A percentile compares a stretch with the other conserved stretches of the same genome.
Evolutionary conservation across 495 filamentous ascomycete genomes (phyloP).

Genomic region (Lophiotrema nucula): DNA sequence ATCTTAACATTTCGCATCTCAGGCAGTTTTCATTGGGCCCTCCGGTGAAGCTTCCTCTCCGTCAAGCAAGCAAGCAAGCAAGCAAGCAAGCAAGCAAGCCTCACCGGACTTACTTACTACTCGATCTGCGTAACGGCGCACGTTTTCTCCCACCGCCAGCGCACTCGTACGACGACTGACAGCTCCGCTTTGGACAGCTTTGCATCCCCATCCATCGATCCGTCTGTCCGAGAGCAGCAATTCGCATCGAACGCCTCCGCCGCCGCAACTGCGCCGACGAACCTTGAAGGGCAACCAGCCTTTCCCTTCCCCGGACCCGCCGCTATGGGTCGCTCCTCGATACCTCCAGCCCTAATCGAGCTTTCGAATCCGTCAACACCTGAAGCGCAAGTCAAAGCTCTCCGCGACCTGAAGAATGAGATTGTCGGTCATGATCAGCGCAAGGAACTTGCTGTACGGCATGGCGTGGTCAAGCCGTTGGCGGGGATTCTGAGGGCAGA

Average conservation of each 20-base stretch:
- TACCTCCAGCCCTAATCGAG: slow-evolving; percentile 31
- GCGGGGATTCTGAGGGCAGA: slow-evolving; percentile 55
- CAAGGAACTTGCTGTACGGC: slow-evolving; percentile 72
- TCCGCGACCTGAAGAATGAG: slow-evolving; percentile 81
- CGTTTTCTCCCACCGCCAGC: slow-evolving; percentile 1
- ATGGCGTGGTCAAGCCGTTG: slow-evolving; percentile 68
- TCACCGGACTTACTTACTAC: too few species aligned
- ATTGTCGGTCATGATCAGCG: slow-evolving; percentile 83
- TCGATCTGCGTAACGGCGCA: not conserved
- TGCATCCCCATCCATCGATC: not conserved
- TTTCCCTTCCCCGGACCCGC: too few species aligned
- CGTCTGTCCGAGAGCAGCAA: not conserved
- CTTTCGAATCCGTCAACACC: slow-evolving; percentile 24
- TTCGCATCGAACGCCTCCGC: too few species aligned
- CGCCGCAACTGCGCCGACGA: too few species aligned
- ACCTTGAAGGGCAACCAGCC: too few species aligned
- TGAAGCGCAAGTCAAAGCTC: slow-evolving; percentile 55
- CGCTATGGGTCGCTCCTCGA: slow-evolving; percentile 24
- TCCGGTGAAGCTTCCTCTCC: too few species aligned
- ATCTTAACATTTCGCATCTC: too few species aligned
- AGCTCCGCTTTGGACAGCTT: not conserved
- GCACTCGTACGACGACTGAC: slow-evolving; percentile 2
- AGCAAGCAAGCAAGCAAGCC: too few species aligned
- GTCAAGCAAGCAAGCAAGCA: too few species aligned
- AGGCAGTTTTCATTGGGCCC: too few species aligned